Evolutionary conservation across 2,329 filamentous ascomycete species (phyloP).

Genomic region (Botryotinia globosa): DNA sequence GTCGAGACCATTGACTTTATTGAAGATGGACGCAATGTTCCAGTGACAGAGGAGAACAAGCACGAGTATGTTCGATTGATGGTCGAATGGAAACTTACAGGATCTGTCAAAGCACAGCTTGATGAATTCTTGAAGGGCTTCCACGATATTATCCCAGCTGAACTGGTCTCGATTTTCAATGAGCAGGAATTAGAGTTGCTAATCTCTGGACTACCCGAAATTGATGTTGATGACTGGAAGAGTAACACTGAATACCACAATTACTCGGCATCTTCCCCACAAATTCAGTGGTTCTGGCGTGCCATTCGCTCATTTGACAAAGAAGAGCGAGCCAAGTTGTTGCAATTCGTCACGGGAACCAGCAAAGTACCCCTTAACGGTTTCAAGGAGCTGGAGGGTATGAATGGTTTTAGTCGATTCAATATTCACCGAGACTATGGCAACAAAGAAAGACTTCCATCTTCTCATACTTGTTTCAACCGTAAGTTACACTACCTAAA

Average conservation of each 20-base stretch:
- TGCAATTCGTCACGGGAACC: constrained; percentile 97
- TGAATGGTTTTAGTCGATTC: constrained; percentile 98
- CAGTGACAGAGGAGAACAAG: constrained; percentile 97
- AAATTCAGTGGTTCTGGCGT: constrained; percentile 99
- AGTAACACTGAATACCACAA: constrained; percentile 98
- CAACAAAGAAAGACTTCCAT: constrained; percentile 91
- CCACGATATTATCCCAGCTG: constrained; percentile 95
- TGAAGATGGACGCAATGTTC: constrained; percentile 82
- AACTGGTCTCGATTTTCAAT: constrained; percentile 95
- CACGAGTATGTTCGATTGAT: constrained; percentile 94
- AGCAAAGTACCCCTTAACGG: constrained; percentile 98
- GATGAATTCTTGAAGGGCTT: constrained; percentile 92
- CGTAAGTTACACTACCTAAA: constrained; percentile 61
- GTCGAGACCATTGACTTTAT: constrained; percentile 83
- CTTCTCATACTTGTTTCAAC: constrained; percentile 98
- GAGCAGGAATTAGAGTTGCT: constrained; percentile 95
- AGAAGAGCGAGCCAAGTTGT: constrained; percentile 93
- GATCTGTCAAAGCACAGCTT: constrained; percentile 91
- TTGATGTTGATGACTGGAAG: constrained; percentile 99
- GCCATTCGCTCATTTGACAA: constrained; percentile 97
- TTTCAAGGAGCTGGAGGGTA: constrained; percentile 98
- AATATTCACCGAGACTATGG: constrained; percentile 98
- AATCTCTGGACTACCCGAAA: constrained; percentile 94
- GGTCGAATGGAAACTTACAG: constrained; percentile 88
- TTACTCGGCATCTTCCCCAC: constrained; percentile 87